Evolutionary conservation across 495 filamentous ascomycete genomes (phyloP), one percentile per base, ranked within the genome.

Genomic region (Lepraria neglecta): DNA sequence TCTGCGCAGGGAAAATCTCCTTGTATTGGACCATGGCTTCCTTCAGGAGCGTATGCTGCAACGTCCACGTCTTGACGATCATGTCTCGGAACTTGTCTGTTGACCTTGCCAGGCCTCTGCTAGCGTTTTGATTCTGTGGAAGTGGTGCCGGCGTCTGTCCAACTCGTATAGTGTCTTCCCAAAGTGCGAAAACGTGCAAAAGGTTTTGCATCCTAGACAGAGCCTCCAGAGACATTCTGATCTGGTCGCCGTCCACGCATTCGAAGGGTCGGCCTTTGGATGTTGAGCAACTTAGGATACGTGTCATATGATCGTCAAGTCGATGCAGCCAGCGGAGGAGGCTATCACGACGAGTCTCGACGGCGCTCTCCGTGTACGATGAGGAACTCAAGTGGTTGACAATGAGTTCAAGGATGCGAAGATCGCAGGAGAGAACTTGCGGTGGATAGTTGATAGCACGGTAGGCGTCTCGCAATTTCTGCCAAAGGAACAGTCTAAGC

Each of bases 401-500:
- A 19, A 97, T 81, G 30, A 88, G 83, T 68, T 91, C 88, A 56
- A 97, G 89, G 64, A 87, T 91, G 60, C 86, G 83, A 43, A 97
- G 77, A 65, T 89, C 82, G 72, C 91, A 96, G 1, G 86, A 90
- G 27, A 97, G 82, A 30, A 95, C 85, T 68, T 95, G 95, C 0
- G 92, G 89, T 7, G 81, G 78, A 67, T 95, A 92, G 15, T 87
- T 81, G 58, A 97, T 92, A 35, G 80, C 80, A 63, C 83, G 82
- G 67, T 99, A 97, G 1, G 95, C 91, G 38, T 91, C 87, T 28
- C 89, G 84, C 15, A 99, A 82, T 60, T 88, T 84, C 38, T 86
- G 84, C 92, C 92, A 97, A 2, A 99, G 76, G 61, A 92, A 87
- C 3, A 97, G 74, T 56, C 89, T 82, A 44, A 97, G 73, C 54